Base-by-base conservation (phyloP, 208 protist species). In the Trypanosoma cruzi region DNA sequence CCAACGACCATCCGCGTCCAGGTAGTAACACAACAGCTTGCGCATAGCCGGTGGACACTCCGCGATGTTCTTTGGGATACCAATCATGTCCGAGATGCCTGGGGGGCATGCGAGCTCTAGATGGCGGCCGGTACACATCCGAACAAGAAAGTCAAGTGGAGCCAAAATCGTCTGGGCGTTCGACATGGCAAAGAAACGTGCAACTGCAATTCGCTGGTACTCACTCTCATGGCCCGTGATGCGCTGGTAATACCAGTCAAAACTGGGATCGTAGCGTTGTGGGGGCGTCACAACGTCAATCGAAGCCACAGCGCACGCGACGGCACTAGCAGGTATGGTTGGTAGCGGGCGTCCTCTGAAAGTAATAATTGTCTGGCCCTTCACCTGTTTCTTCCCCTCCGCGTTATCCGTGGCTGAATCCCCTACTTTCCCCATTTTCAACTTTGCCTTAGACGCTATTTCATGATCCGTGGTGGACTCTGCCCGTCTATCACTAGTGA, bases 231-330 rank as follows among this genome's bases (percentile, higher is more conserved):
- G 78, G 26, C 86, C 84, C 26, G 78, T 59, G 42, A 92, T 79
- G 48, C 89, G 86, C 54, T 87, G 79, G 77, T 95, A 95, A 71
- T 82, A 95, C 82, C 85, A 95, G 32, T 95, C 86, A 66, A 88
- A 95, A 56, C 77, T 71, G 53, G 50, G 64, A 24, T 66, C 57
- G 58, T 86, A 90, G 26, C 90, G 86, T 36, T 80, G 77, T 20
- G 90, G 90, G 16, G 90, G 90, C 7, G 87, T 80, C 14, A 90
- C 85, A 20, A 93, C 86, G 54, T 92, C 86, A n/a, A 95, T 48
- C 20, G 77, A 75, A 4, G 90, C 71, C 46, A 91, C 29, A 16
- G 75, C 90, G 53, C 75, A 83, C 13, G 89, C 89, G 14, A 68
- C 64, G 0, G 89, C 89, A 20, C 8, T 53, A 22, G 75, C 73